Evolutionary conservation across 805 yeast genomes (phyloP).

Genomic region (Martiniozyma abietophila): DNA sequence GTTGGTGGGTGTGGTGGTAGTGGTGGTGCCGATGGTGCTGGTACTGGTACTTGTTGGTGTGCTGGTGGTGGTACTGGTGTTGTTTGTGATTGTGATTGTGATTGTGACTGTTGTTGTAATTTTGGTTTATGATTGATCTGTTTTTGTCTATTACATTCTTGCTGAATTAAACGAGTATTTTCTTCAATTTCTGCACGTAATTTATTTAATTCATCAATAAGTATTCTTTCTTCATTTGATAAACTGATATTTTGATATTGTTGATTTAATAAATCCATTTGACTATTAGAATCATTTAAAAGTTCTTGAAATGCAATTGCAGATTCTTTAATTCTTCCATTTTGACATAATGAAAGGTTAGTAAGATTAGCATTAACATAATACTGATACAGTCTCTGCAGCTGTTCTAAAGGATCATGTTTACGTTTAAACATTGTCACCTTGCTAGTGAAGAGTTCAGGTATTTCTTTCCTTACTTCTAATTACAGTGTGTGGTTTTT

Average conservation of each 20-base stretch:
- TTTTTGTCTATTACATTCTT: slow-evolving; percentile 9
- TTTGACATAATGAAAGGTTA: slow-evolving; percentile 4
- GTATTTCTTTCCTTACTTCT: too few species aligned
- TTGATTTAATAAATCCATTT: slow-evolving; percentile 45
- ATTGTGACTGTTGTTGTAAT: slow-evolving; percentile 18
- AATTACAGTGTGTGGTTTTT: too few species aligned
- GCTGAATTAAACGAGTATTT: slow-evolving; percentile 4
- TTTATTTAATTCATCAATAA: slow-evolving; percentile 27
- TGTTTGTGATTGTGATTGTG: slow-evolving; percentile 20
- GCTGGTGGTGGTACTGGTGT: slow-evolving; percentile 23
- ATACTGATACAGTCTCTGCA: slow-evolving; percentile 12
- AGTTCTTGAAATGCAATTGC: slow-evolving; percentile 2
- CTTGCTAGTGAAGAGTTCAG: too few species aligned
- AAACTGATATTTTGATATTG: slow-evolving; percentile 25
- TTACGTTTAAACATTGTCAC: slow-evolving; percentile 7
- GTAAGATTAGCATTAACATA: slow-evolving; percentile 5
- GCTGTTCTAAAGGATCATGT: slow-evolving; percentile 7
- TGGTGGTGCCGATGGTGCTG: slow-evolving; percentile 7
- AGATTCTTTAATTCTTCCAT: slow-evolving; percentile 2
- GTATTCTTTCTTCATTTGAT: slow-evolving; percentile 37
- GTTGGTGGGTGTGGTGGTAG: slow-evolving; percentile 10
- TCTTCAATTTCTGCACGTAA: slow-evolving; percentile 13
- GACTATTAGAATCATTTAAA: slow-evolving; percentile 35
- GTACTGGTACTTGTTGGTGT: too few species aligned
- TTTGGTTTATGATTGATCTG: slow-evolving; percentile 7